Evolutionary conservation across 805 yeast species (phyloP).

Genomic region (Yarrowia deformans): DNA sequence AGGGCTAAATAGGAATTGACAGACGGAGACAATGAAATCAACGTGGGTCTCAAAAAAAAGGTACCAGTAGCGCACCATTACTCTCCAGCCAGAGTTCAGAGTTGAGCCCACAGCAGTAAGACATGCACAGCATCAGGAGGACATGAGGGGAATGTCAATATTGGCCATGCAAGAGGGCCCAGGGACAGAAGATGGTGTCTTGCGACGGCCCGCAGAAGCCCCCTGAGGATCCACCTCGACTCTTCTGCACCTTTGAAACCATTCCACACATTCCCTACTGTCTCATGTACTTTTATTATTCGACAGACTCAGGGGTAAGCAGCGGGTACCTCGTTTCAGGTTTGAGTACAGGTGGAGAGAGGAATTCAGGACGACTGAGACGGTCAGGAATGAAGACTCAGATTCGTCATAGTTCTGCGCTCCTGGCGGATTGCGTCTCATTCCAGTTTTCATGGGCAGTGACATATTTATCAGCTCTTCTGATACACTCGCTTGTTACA

Average conservation of each 20-base stretch:
- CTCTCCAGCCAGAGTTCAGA: no score
- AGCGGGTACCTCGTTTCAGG: slow-evolving; percentile 29
- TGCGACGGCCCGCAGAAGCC: background rate
- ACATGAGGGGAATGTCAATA: background rate
- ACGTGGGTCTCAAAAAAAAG: no score
- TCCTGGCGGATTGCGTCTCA: background rate
- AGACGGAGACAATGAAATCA: no score
- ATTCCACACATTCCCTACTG: slow-evolving; percentile 18
- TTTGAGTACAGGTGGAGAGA: no score
- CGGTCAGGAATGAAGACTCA: background rate
- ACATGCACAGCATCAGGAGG: slow-evolving; percentile 10
- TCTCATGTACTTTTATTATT: slow-evolving; percentile 16
- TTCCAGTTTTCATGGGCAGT: background rate
- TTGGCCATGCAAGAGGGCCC: background rate
- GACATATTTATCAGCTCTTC: background rate
- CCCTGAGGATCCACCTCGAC: slow-evolving; percentile 1
- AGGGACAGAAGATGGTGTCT: no score
- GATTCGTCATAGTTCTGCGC: background rate
- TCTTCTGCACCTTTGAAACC: slow-evolving; percentile 6
- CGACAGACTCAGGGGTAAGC: slow-evolving; percentile 12
- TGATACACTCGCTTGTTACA: background rate
- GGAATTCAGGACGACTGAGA: background rate
- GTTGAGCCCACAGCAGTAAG: background rate
- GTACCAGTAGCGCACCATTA: no score
- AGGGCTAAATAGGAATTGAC: no score